Base-by-base conservation (phyloP, 306 rosid species). In the Psophocarpus tetragonolobus region DNA sequence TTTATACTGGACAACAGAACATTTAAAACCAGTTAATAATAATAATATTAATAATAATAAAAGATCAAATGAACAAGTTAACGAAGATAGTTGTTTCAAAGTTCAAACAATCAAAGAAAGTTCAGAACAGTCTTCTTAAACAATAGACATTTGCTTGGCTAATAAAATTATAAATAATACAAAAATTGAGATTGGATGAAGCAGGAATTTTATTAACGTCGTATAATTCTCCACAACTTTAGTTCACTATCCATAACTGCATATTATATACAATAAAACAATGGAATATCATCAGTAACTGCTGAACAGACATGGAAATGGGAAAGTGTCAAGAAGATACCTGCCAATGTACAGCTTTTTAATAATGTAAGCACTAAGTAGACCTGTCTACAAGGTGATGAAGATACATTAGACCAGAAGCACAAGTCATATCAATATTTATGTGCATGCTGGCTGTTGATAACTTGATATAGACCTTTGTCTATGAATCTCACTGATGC, bases 301-400 rank as follows among this genome's bases (percentile, higher is more conserved):
- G 17, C n/a, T 30, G 68, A 77, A 76, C 21, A 44, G 65, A 44
- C 64, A 41, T 67, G 47, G 18, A 51, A 81, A 69, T 27, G 60
- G 65, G 39, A 60, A 69, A 17, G 79, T 50, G 71, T 65, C 44
- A 68, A 60, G 8, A 73, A 73, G 3, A 44, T 88, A 96, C 99
- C 99, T 91, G 81, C 94, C 99, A 84, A 96, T 87, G 68, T 96
- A 96, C 73, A 96, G 88, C 87, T 91, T 96, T 76, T 88, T 96
- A 74, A 96, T 96, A 35, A 90, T 66, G 79, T 79, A 96, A 39
- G 99, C 99, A 86, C 98, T 96, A 33, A 96, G 88, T 29, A 96
- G 88, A 72, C 99, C 98, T 64, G 95, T 63, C 99, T 96, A 85
- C 86, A 81, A 80, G 73, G 50, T 62, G 39, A 84, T 57, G 75